phyloP scores from a whole-genome alignment of 202 grass and related monocot genomes.

The Elaeis oleifera region DNA sequence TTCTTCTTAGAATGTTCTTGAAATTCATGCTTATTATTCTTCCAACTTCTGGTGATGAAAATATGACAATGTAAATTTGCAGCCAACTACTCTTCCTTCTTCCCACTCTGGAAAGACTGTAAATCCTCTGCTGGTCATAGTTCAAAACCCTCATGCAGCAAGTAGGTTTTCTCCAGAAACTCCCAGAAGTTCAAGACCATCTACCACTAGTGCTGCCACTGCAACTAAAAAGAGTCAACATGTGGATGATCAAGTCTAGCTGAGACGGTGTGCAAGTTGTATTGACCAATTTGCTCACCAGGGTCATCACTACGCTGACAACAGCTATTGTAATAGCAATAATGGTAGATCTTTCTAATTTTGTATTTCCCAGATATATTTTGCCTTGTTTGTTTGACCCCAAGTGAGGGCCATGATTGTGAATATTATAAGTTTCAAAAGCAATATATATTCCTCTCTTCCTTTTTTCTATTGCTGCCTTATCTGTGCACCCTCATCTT shows the following conservation, averaged over 20 bases:
- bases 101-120: constrained; percentile 28
- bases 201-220: background rate
- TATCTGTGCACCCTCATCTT: too few species aligned
- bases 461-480: too few species aligned
- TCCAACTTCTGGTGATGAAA: background rate
- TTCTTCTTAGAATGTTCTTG: background rate
- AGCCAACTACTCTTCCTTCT: constrained; percentile 43
- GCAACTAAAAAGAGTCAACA: constrained; percentile 11
- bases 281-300: too few species aligned
- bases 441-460: too few species aligned
- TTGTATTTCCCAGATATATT: too few species aligned
- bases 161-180: constrained; percentile 9
- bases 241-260: constrained; percentile 30
- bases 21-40: background rate
- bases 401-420: too few species aligned
- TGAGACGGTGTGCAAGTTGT: too few species aligned
- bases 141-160: constrained; percentile 63
- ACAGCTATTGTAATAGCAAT: too few species aligned
- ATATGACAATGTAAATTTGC: constrained; percentile 21
- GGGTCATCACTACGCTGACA: too few species aligned
- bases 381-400: too few species aligned
- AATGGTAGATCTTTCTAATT: too few species aligned
- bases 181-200: background rate
- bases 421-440: too few species aligned
- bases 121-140: constrained; percentile 63